Percentiles rank a stretch among this genome's conserved stretches.
Evolutionary conservation across 441 rosid genomes (phyloP).

Genomic region (Croton laevigatus): DNA sequence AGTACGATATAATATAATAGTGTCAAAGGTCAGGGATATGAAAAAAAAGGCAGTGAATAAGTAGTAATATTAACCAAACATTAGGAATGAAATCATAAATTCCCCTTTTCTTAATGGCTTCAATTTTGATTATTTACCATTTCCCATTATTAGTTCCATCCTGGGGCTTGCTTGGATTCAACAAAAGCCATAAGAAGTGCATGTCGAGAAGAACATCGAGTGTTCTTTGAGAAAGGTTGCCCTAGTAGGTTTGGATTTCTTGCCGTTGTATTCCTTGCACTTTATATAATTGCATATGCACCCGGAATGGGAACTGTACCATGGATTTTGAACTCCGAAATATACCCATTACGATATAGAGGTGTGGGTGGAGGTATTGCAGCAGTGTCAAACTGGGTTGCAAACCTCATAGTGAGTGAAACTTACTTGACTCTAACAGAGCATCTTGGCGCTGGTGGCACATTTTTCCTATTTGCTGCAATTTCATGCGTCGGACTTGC

Average conservation of each 20-base stretch:
- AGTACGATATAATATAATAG: too few species aligned
- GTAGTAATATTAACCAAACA: too few species aligned
- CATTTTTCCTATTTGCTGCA: conserved; percentile 68
- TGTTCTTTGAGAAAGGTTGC: conserved; percentile 63
- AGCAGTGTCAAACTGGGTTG: conserved; percentile 67
- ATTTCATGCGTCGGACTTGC: conserved; percentile 47
- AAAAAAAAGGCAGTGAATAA: too few species aligned
- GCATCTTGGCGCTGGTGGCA: conserved; percentile 62
- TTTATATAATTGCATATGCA: conserved; percentile 64
- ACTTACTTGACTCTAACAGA: conserved; percentile 58
- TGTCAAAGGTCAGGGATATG: too few species aligned
- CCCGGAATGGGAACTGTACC: conserved; percentile 95
- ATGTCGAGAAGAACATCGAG: conserved; percentile 38
- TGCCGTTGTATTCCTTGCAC: conserved; percentile 54
- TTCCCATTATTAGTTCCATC: conserved; percentile 24
- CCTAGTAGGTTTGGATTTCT: conserved; percentile 74
- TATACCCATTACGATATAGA: conserved; percentile 78
- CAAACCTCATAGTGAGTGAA: conserved; percentile 69
- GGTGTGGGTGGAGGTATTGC: conserved; percentile 89
- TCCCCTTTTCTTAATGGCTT: too few species aligned
- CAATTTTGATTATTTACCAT: too few species aligned
- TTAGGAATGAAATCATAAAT: too few species aligned
- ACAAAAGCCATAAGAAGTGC: conserved; percentile 29
- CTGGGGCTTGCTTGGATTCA: conserved; percentile 68
- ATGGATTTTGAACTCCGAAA: conserved; percentile 90